Base-by-base conservation (phyloP, 768 basidiomycete species). In the Ephemerocybe angulata region DNA sequence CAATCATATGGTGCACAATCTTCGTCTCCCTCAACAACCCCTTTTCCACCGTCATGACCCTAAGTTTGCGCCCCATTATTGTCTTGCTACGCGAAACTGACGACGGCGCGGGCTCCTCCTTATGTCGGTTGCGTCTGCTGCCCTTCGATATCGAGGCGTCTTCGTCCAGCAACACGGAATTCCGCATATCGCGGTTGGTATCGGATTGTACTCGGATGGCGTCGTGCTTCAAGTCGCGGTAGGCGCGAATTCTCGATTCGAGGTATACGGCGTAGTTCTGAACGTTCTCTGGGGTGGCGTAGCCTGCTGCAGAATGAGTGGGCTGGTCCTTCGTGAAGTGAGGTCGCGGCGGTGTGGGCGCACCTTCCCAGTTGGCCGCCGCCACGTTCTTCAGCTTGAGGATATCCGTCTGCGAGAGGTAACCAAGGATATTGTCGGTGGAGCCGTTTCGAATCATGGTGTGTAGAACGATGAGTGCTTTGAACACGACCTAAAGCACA, bases 371-470 rank as follows among this genome's bases (percentile, higher is more conserved):
- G 50, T 77, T 88, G 30, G 83, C 88, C 3, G 80, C 73, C n/a
- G 83, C 82, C 10, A 98, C 87, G 60, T 93, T 92, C 54, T 83
- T 80, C 54, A 98, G 72, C 53, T 86, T 81, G 30, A 98, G 73
- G n/a, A 92, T 78, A 61, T 96, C 91, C 2, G 85, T 80, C 30
- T 86, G 81, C 4, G 91, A 86, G 35, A 98, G 81, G 70, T 93
- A 88, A 12, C 82, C 76, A 19, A 98, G 80, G 12, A 98, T 83
- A 66, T 94, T 92, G 75, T 98, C 94, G 5, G 95, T 97, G 2
- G 90, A 81, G n/a, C 97, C 97, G 58, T 91, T 93, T 25, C 97
- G 85, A 67, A 98, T 90, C 91, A 99, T 93, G 29, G 87, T 92
- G 68, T 99, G 97, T 6, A 98, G 76, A 3, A 96, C 92, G 62